Evolutionary conservation across 1,284 basidiomycete genomes (phyloP).

Genomic region (Omphalotus olearius): DNA sequence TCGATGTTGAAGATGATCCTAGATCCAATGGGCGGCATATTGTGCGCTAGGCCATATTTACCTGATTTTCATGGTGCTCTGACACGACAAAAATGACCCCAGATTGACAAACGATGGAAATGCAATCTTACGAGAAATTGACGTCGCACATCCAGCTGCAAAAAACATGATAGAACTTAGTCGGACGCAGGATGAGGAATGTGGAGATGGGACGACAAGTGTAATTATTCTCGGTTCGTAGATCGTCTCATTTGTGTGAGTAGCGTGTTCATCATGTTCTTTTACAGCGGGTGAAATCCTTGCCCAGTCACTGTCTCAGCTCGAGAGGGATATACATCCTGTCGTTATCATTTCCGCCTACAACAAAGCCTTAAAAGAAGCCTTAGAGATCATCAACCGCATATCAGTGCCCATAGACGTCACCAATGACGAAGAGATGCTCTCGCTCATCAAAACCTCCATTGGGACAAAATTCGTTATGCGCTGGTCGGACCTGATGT

Average conservation of each 20-base stretch:
- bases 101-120: constrained; percentile 98
- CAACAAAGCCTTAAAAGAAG: constrained; percentile 92
- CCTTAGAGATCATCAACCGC: constrained; percentile 82
- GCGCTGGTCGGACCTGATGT: constrained; percentile 98
- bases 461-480: constrained; percentile 99
- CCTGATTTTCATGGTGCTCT: background rate
- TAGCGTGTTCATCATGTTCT: background rate
- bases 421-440: constrained; percentile 87
- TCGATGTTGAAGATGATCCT: constrained; percentile 99
- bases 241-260: background rate
- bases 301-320: constrained; percentile 89
- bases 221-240: constrained; percentile 91
- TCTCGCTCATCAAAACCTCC: constrained; percentile 95
- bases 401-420: constrained; percentile 92
- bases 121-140: constrained; percentile 95
- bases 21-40: constrained; percentile 95
- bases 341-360: constrained; percentile 99
- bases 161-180: constrained; percentile 99
- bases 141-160: constrained; percentile 96
- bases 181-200: constrained; percentile 97
- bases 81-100: constrained; percentile 4
- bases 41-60: constrained; percentile 49
- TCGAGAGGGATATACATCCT: constrained; percentile 96
- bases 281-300: constrained; percentile 91
- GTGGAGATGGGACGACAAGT: constrained; percentile 96